These are phyloP conservation scores for Dioszegia hungarica DNA, from an alignment of 768 basidiomycete genomes.

Conservation along the genomic window DNA sequence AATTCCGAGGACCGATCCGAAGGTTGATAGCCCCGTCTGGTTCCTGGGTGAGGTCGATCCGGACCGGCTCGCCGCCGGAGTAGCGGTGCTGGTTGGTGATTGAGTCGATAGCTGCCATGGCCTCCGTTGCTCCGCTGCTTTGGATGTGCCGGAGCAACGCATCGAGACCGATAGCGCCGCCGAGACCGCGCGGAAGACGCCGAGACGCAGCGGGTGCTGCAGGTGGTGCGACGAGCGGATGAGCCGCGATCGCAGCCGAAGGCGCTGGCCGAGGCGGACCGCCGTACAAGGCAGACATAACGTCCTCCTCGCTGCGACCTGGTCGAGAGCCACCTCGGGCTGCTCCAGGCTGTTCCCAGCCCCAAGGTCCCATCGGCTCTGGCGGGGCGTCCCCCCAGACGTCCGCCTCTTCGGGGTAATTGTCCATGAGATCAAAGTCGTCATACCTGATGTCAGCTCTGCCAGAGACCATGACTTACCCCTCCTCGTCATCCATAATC, in stretches of 20 bases:
- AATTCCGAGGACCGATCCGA: slow-evolving; percentile 14
- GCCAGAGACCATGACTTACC: slow-evolving; percentile 52
- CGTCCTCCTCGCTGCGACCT: slow-evolving; percentile 9
- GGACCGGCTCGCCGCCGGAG: slow-evolving; percentile 62
- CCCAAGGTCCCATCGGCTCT: slow-evolving; percentile 16
- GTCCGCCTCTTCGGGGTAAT: not conserved
- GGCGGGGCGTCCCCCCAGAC: slow-evolving; percentile 1
- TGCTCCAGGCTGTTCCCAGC: slow-evolving; percentile 18
- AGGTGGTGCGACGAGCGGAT: slow-evolving; percentile 64
- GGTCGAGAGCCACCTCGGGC: not conserved
- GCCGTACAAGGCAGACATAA: slow-evolving; percentile 20
- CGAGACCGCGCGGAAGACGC: slow-evolving; percentile 52
- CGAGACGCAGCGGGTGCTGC: slow-evolving; percentile 53
- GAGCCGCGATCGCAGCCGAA: slow-evolving; percentile 57
- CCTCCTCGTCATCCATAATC: slow-evolving; percentile 42
- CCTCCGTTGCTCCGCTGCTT: slow-evolving; percentile 73
- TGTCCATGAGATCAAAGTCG: slow-evolving; percentile 24
- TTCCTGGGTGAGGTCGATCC: slow-evolving; percentile 63
- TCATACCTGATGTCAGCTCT: slow-evolving; percentile 18
- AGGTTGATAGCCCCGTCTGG: slow-evolving; percentile 23
- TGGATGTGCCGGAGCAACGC: slow-evolving; percentile 74
- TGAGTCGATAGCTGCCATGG: slow-evolving; percentile 76
- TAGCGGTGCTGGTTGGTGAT: slow-evolving; percentile 63
- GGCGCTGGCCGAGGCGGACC: slow-evolving; percentile 4
- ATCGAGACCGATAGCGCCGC: slow-evolving; percentile 47